Base-by-base conservation (phyloP, 176 grass and related monocot species). In the Ensete ventricosum region DNA sequence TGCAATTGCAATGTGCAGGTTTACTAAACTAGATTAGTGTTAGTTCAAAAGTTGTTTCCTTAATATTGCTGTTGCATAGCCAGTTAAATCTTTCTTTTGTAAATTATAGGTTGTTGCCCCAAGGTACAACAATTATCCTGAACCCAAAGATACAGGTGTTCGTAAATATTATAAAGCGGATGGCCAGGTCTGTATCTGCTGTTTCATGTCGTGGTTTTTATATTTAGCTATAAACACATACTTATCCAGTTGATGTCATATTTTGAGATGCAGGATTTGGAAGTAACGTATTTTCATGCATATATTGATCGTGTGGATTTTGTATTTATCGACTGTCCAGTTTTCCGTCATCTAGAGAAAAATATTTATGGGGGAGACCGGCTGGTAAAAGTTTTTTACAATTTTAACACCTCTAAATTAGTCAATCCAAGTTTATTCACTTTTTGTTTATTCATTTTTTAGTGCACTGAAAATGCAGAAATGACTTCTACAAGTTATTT, bases 241-340 rank as follows among this genome's bases (percentile, higher is more conserved):
- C 52, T 21, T 20, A 77, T n/a, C 25, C 43, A 50, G 60, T 62
- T 71, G 0, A 1, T 76, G 34, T 29, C 55, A 14, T 79, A 2
- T 1, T 79, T n/a, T 78, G 2, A 4, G 13, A 72, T 84, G 11
- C 76, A 98, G 95, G 95, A 98, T 85, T 77, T 89, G 77, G 95
- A 93, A 87, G 90, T 98, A 22, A 89, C 12, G 67, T 98, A 93
- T 71, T 84, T 83, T 67, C 95, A 93, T 52, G 83, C 88, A 50
- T 89, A 85, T 67, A 93, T 98, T 5, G 95, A 98, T 82, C 90
- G 90, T 70, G 95, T 98, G 74, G 95, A 98, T 89, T 98, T 89
- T 78, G 82, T 93, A 5, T 98, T 98, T 73, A 81, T 98, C 22
- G 90, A 98, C 68, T 77, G 79, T 54, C 84, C 86, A 54, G 53